Evolutionary conservation across 2,329 filamentous ascomycete species (phyloP).

Genomic region (Elsinoe australis): DNA sequence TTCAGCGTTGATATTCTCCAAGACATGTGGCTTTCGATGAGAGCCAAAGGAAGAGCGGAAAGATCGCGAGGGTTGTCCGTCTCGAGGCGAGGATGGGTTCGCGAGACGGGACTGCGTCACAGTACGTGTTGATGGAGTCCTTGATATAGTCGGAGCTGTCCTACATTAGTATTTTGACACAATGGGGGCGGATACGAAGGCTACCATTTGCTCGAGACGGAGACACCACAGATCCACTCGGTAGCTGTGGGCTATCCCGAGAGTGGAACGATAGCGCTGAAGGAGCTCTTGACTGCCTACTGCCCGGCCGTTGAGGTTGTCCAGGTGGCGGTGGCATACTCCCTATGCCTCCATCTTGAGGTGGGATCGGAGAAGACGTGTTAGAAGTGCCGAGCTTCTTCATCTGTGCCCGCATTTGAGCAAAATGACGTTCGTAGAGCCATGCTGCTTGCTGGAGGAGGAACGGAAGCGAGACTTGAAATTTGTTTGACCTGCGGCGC

Average conservation of each 20-base stretch:
- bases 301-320: background rate
- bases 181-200: background rate
- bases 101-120: constrained; percentile 35
- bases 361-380: constrained; percentile 51
- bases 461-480: constrained; percentile 80
- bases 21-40: constrained; percentile 22
- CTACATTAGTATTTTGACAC: background rate
- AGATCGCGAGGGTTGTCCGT: constrained; percentile 20
- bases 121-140: constrained; percentile 43
- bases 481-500: constrained; percentile 55
- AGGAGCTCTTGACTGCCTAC: constrained; percentile 34
- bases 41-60: constrained; percentile 25
- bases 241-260: constrained; percentile 49
- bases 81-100: constrained; percentile 23
- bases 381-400: constrained; percentile 60
- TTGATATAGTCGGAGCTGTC: constrained; percentile 30
- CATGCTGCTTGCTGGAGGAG: constrained; percentile 89
- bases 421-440: constrained; percentile 83
- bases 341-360: constrained; percentile 42
- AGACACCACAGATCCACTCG: constrained; percentile 43
- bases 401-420: constrained; percentile 85
- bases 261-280: constrained; percentile 52
- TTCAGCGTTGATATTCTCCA: constrained; percentile 22
- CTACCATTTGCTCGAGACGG: constrained; percentile 20
- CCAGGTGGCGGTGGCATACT: constrained; percentile 12